Conservation (phyloP, 1,284 basidiomycete species). For the Cryptococcus sp. region DNA sequence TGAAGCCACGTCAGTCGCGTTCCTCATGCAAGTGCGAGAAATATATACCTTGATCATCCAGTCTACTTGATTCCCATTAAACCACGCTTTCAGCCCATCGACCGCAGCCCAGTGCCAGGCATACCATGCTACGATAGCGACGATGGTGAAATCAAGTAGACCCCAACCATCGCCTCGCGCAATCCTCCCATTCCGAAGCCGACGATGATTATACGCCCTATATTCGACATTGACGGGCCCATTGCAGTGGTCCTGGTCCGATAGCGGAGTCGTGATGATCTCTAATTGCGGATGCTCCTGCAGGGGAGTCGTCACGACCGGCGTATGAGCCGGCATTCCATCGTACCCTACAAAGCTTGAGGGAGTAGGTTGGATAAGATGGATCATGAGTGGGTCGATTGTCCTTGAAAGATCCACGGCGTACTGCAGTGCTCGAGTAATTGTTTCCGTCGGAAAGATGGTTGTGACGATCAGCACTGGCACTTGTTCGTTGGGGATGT, state of each 20-base stretch:
- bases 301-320: slow-evolving; percentile 2
- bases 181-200: slow-evolving; percentile 11
- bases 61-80: too few species aligned
- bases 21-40: too few species aligned
- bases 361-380: too few species aligned
- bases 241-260: background rate
- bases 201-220: slow-evolving; percentile 27
- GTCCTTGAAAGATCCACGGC: too few species aligned
- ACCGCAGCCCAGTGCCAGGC: background rate
- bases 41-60: too few species aligned
- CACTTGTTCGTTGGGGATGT: too few species aligned
- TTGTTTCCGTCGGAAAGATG: too few species aligned
- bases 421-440: too few species aligned
- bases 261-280: slow-evolving; percentile 14
- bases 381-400: background rate
- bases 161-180: slow-evolving; percentile 24
- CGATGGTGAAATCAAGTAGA: slow-evolving; percentile 5
- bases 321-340: slow-evolving; percentile 17
- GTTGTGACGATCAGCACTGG: too few species aligned
- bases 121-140: background rate
- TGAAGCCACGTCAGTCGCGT: too few species aligned
- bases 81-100: background rate
- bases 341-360: background rate
- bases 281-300: slow-evolving; percentile 16
- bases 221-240: slow-evolving; percentile 23